phyloP scores from a whole-genome alignment of 306 rosid genomes.

The Delonix regia region DNA sequence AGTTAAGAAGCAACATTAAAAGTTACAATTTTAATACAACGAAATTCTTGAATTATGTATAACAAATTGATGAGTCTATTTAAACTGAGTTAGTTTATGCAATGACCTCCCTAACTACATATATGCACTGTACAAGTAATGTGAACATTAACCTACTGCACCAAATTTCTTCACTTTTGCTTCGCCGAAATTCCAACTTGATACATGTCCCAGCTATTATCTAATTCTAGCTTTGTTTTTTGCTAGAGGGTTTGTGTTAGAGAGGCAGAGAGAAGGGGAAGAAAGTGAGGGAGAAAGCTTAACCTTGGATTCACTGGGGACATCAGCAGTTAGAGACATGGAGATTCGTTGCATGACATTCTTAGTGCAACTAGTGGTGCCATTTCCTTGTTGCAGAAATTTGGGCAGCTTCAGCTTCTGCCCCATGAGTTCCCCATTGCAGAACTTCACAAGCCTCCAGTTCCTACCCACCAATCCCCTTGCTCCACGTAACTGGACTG shows the following conservation, averaged over 20 bases:
- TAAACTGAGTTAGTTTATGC: neutral
- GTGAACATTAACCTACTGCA: neutral
- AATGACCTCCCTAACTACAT: neutral
- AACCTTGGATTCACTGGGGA: constrained; percentile 24
- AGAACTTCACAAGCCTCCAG: constrained; percentile 4
- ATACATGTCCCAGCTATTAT: neutral
- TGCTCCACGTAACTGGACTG: constrained; percentile 18
- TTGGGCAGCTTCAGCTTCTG: constrained; percentile 27
- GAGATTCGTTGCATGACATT: constrained; percentile 13
- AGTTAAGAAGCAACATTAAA: neutral
- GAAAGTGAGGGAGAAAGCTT: neutral
- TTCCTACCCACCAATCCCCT: constrained; percentile 3
- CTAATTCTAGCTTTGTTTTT: neutral
- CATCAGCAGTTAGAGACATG: constrained; percentile 30
- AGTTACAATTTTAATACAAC: no score
- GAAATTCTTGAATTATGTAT: no score
- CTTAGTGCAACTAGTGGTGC: neutral
- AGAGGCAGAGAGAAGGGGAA: neutral
- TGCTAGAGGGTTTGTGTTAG: neutral
- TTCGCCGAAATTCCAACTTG: neutral
- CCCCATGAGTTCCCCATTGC: constrained; percentile 36
- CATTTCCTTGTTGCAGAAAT: neutral
- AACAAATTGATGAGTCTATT: neutral
- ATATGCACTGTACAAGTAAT: no score
- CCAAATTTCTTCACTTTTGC: neutral